Percentiles rank a stretch among this genome's conserved stretches.
Evolutionary conservation across 345 rosid genomes (phyloP).

Genomic region (Eucalyptus melliodora): DNA sequence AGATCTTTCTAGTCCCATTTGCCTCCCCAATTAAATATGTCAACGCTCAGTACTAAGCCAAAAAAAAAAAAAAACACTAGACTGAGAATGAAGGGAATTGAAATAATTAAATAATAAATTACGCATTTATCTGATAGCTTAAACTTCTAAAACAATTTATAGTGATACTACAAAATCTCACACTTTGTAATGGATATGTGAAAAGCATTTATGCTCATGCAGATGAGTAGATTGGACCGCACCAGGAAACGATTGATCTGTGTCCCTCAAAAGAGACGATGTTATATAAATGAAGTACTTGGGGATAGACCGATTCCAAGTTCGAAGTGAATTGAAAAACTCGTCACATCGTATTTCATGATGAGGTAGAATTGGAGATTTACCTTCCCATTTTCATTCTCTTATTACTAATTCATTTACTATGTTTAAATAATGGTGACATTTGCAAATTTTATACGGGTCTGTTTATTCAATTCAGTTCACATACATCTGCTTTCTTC

Average conservation of each 20-base stretch:
- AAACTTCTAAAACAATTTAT: no score
- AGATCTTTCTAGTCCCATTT: accelerated
- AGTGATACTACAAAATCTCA: no score
- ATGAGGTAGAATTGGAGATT: background rate
- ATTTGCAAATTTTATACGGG: background rate
- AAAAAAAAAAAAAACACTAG: no score
- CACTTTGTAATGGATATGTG: background rate
- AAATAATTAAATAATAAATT: no score
- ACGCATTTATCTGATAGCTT: accelerated
- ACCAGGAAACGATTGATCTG: accelerated
- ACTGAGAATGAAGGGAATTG: no score
- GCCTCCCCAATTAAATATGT: accelerated
- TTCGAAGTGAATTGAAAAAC: background rate
- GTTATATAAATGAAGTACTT: background rate
- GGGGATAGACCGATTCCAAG: background rate
- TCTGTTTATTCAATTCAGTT: background rate
- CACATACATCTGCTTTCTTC: background rate
- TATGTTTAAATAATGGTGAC: background rate
- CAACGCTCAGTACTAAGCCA: accelerated
- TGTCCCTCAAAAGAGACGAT: background rate
- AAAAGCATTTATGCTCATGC: accelerated
- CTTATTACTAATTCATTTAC: background rate
- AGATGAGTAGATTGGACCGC: background rate
- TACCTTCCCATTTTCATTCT: background rate
- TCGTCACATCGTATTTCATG: background rate